Percentiles rank a stretch among this genome's conserved stretches.
phyloP scores from a whole-genome alignment of 2,329 filamentous ascomycete genomes.

The Rutstroemia sp. region DNA sequence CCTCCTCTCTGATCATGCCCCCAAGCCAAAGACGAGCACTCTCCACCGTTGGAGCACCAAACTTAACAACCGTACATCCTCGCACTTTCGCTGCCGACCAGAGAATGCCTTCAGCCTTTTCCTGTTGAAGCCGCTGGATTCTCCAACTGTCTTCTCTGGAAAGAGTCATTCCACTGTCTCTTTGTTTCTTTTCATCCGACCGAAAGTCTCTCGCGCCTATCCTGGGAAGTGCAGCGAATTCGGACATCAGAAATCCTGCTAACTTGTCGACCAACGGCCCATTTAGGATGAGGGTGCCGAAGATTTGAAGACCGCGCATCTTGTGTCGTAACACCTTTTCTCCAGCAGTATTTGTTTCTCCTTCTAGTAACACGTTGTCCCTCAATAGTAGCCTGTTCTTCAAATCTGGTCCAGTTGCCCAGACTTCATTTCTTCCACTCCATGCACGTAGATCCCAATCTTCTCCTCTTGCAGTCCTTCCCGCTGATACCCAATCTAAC shows the following conservation, averaged over 20 bases:
- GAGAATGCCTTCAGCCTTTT: slow-evolving; percentile 54
- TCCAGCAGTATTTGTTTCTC: slow-evolving; percentile 36
- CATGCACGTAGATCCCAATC: slow-evolving; percentile 78
- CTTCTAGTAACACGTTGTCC: slow-evolving; percentile 72
- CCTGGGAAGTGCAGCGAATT: slow-evolving; percentile 72
- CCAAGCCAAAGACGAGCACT: slow-evolving; percentile 74
- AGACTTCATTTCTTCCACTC: slow-evolving; percentile 84
- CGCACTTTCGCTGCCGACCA: slow-evolving; percentile 79
- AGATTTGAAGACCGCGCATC: slow-evolving; percentile 69
- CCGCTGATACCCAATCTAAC: slow-evolving; percentile 91
- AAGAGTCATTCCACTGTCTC: slow-evolving; percentile 30
- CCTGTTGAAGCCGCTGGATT: slow-evolving; percentile 45
- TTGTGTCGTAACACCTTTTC: slow-evolving; percentile 42
- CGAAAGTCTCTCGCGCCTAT: slow-evolving; percentile 77
- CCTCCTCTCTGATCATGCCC: slow-evolving; percentile 66
- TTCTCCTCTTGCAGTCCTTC: slow-evolving; percentile 77
- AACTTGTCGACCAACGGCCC: slow-evolving; percentile 62
- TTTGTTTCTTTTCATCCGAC: slow-evolving; percentile 42
- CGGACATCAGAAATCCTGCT: slow-evolving; percentile 66
- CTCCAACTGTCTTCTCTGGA: slow-evolving; percentile 47
- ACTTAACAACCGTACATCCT: slow-evolving; percentile 85
- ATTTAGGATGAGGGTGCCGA: slow-evolving; percentile 78
- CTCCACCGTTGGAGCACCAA: slow-evolving; percentile 76
- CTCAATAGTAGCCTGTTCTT: slow-evolving; percentile 64
- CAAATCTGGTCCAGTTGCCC: slow-evolving; percentile 38